A percentile compares a stretch with the other conserved stretches of the same genome.
Evolutionary conservation across 495 filamentous ascomycete species (phyloP).

Genomic region (Lasiosphaeria miniovina): DNA sequence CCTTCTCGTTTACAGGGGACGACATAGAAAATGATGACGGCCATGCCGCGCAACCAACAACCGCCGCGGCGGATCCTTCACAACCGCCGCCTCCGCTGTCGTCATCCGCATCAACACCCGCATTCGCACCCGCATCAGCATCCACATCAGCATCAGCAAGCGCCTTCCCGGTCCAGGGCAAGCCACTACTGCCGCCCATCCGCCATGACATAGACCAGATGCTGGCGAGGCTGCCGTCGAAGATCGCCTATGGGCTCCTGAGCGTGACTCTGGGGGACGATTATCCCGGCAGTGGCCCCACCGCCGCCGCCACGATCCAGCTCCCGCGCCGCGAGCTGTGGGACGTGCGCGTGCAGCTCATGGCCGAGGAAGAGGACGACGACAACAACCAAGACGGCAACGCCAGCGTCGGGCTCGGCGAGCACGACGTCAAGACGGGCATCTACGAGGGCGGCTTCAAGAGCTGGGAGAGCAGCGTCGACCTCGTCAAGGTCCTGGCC

Average conservation of each 20-base stretch:
- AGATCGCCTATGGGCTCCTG: slow-evolving; percentile 69
- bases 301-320: slow-evolving; percentile 28
- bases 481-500: slow-evolving; percentile 71
- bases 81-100: too few relatives aligned
- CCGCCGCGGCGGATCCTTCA: background rate
- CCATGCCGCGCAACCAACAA: slow-evolving; percentile 13
- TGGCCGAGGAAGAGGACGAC: slow-evolving; percentile 72
- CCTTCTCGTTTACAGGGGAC: slow-evolving; percentile 78
- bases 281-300: slow-evolving; percentile 8
- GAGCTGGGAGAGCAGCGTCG: slow-evolving; percentile 94
- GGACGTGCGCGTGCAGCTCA: slow-evolving; percentile 89
- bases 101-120: too few relatives aligned
- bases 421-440: slow-evolving; percentile 81
- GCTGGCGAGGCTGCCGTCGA: slow-evolving; percentile 69
- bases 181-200: slow-evolving; percentile 46
- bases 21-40: slow-evolving; percentile 70
- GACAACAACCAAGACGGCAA: slow-evolving; percentile 25
- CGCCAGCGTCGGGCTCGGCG: slow-evolving; percentile 57
- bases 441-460: slow-evolving; percentile 99
- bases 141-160: slow-evolving; percentile 27
- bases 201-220: slow-evolving; percentile 46
- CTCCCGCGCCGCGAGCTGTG: slow-evolving; percentile 86
- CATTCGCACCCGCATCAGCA: slow-evolving; percentile 7
- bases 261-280: slow-evolving; percentile 48
- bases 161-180: slow-evolving; percentile 48